Evolutionary conservation across 345 rosid genomes (phyloP).

Genomic region (Salix purpurea): DNA sequence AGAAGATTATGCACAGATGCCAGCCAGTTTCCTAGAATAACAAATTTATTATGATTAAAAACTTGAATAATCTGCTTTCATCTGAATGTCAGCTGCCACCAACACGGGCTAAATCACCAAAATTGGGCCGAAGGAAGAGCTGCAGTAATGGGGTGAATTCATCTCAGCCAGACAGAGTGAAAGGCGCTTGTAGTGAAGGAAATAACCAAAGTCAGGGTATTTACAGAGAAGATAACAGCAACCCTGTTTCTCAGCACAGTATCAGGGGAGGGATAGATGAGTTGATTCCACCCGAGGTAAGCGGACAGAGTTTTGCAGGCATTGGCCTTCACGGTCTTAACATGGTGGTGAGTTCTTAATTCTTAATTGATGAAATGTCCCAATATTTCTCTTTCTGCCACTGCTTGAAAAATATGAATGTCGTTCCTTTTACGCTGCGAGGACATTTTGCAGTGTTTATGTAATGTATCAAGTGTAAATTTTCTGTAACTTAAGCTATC

Average conservation of each 20-base stretch:
- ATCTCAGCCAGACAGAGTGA: conserved; percentile 3
- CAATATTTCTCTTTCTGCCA: conserved; percentile 14
- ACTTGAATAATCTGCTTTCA: neutral
- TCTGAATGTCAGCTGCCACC: conserved; percentile 26
- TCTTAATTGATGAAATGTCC: conserved; percentile 27
- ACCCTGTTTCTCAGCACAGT: conserved; percentile 9
- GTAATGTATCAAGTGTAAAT: conserved; percentile 53
- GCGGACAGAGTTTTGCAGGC: conserved; percentile 27
- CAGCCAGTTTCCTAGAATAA: neutral
- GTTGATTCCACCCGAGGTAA: conserved; percentile 20
- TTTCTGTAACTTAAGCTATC: conserved; percentile 39
- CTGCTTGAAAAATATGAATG: conserved; percentile 32
- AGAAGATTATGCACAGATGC: neutral
- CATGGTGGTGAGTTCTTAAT: conserved; percentile 32
- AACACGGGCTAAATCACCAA: conserved; percentile 39
- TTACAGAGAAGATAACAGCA: conserved; percentile 17
- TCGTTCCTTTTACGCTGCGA: conserved; percentile 19
- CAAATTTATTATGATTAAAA: neutral
- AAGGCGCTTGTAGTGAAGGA: conserved; percentile 9
- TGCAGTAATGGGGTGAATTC: conserved; percentile 15
- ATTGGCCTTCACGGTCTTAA: conserved; percentile 22
- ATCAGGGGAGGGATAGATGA: conserved; percentile 26
- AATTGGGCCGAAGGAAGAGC: conserved; percentile 31
- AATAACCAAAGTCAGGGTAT: conserved; percentile 17
- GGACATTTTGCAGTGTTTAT: conserved; percentile 27